These are phyloP conservation scores for Chlorella sp. DNA, from an alignment of 139 green algal genomes.

Conservation along the genomic window DNA sequence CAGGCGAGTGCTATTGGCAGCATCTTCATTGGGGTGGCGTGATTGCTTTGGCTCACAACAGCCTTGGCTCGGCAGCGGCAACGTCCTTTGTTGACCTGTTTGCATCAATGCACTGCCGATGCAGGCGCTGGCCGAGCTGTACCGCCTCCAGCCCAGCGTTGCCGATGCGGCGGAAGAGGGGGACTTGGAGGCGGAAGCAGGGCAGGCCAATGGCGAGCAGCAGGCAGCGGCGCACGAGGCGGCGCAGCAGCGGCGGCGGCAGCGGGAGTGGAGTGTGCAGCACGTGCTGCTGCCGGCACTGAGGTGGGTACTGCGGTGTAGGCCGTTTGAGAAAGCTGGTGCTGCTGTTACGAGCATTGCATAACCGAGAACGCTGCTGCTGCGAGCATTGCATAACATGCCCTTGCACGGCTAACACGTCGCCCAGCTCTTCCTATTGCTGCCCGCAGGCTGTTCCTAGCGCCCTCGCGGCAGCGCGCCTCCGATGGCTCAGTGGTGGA, in stretches of 20 bases:
- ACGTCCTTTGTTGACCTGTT: neutral
- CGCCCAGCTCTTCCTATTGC: neutral
- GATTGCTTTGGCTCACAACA: neutral
- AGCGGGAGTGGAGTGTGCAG: slow-evolving; percentile 29
- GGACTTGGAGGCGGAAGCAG: neutral
- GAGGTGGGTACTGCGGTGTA: too few species aligned
- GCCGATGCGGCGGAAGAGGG: neutral
- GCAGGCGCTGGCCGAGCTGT: slow-evolving; percentile 69
- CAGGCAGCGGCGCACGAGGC: neutral
- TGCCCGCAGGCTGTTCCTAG: slow-evolving; percentile 45
- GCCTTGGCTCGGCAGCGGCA: neutral
- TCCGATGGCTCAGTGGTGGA: slow-evolving; percentile 80
- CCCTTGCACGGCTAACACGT: neutral
- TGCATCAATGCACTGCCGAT: neutral
- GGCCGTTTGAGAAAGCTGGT: too few species aligned
- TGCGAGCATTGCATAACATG: neutral
- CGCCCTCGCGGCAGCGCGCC: slow-evolving; percentile 48
- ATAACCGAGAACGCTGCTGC: neutral
- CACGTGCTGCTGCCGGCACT: slow-evolving; percentile 76
- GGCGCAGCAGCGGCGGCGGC: neutral
- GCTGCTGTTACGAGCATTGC: neutral
- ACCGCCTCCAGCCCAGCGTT: slow-evolving; percentile 55
- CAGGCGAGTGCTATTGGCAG: slow-evolving; percentile 8
- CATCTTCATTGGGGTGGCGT: neutral
- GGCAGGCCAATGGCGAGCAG: neutral